Evolutionary conservation across 345 rosid species (phyloP).

Genomic region (Physaria fendleri): DNA sequence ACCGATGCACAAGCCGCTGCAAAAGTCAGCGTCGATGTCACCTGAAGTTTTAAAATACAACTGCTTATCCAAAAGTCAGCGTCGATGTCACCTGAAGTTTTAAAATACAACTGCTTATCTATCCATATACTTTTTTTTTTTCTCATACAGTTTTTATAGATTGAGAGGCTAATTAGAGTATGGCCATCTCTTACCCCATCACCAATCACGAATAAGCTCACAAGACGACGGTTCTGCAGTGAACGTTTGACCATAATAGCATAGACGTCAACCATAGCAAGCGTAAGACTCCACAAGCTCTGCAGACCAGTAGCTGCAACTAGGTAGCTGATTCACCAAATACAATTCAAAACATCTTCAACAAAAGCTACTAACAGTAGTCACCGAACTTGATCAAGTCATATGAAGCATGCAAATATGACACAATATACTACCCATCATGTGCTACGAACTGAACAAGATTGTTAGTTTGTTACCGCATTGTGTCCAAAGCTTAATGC

Average conservation of each 20-base stretch:
- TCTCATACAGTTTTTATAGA: background rate
- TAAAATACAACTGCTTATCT: background rate
- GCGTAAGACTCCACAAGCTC: constrained; percentile 68
- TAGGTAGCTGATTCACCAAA: constrained; percentile 50
- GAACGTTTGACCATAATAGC: constrained; percentile 69
- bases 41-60: constrained; percentile 24
- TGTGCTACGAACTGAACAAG: background rate
- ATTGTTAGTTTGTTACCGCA: background rate
- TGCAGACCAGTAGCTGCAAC: constrained; percentile 73
- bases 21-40: constrained; percentile 66
- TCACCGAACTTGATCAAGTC: background rate
- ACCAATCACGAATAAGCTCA: constrained; percentile 58
- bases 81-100: constrained; percentile 59
- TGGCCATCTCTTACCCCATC: constrained; percentile 60
- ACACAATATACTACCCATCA: background rate
- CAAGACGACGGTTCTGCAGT: constrained; percentile 40
- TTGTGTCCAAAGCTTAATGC: background rate
- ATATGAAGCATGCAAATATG: background rate
- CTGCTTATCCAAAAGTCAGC: constrained; percentile 41
- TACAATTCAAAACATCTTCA: constrained; percentile 6
- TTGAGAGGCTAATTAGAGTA: background rate
- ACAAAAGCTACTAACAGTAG: background rate
- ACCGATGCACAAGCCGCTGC: constrained; percentile 78
- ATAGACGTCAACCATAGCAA: constrained; percentile 56
- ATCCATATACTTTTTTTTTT: background rate